Percentiles rank a stretch among this genome's conserved stretches.
Conservation (phyloP, 345 rosid genomes). For the Capsella bursapastoris region DNA sequence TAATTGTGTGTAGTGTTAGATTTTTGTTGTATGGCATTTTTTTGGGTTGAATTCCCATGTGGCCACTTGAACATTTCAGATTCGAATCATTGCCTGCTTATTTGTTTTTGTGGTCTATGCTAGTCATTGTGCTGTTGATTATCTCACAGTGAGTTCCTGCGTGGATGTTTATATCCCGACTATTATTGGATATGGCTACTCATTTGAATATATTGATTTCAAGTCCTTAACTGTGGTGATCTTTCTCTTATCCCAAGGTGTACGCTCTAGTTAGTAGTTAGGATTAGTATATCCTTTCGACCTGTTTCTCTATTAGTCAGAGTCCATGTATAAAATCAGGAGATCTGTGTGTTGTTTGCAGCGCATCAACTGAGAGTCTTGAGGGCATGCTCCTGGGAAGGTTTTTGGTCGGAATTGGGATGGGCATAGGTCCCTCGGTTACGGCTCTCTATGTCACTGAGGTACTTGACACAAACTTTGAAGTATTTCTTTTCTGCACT, state of each 20-base stretch:
- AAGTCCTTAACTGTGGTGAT: constrained; percentile 17
- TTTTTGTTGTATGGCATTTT: neutral
- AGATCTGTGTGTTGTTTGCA: constrained; percentile 49
- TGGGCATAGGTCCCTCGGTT: constrained; percentile 93
- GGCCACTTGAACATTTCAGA: constrained; percentile 13
- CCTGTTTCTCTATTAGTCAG: neutral
- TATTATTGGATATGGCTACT: constrained; percentile 9
- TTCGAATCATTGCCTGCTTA: constrained; percentile 3
- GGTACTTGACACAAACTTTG: constrained; percentile 53
- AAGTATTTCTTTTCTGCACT: constrained; percentile 23
- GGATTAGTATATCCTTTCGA: neutral
- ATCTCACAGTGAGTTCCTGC: neutral
- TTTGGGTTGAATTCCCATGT: constrained; percentile 16
- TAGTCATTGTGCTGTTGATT: constrained; percentile 24
- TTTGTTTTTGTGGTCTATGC: constrained; percentile 14
- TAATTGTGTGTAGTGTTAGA: neutral
- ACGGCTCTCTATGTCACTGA: constrained; percentile 95
- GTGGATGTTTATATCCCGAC: neutral
- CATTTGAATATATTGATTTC: constrained; percentile 5
- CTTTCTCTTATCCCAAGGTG: constrained; percentile 9
- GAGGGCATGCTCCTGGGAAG: constrained; percentile 97
- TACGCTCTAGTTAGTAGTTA: constrained; percentile 15
- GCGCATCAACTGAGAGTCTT: constrained; percentile 73
- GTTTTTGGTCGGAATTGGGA: constrained; percentile 87
- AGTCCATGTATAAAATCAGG: constrained; percentile 23